Conservation (phyloP, 2,329 filamentous ascomycete genomes). For the Fusarium nematophilum region DNA sequence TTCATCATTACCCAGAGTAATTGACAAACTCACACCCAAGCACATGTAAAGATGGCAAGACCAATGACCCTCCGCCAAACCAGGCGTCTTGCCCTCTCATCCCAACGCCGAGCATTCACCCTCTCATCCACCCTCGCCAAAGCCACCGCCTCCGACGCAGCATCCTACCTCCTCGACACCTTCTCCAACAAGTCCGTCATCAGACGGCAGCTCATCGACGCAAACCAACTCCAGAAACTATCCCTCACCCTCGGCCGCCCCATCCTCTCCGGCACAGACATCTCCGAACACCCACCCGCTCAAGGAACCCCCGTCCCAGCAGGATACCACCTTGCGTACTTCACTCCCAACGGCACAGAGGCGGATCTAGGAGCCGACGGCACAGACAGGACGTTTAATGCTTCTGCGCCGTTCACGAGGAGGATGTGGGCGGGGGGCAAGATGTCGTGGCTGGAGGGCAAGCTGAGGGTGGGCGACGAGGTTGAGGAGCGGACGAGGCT, state of each 20-base stretch:
- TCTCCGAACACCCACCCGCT: constrained; percentile 52
- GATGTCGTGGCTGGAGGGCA: constrained; percentile 59
- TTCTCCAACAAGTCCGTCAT: constrained; percentile 44
- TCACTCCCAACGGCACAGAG: constrained; percentile 68
- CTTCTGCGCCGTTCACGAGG: constrained; percentile 68
- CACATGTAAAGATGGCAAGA: too few relatives aligned
- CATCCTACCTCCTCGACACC: constrained; percentile 46
- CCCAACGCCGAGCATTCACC: constrained; percentile 26
- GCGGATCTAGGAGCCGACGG: constrained; percentile 67
- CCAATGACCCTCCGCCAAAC: constrained; percentile 12
- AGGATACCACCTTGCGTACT: constrained; percentile 73
- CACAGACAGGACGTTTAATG: constrained; percentile 70
- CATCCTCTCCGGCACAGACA: constrained; percentile 52
- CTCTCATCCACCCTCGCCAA: constrained; percentile 13
- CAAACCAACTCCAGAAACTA: constrained; percentile 72
- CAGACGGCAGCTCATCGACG: constrained; percentile 65
- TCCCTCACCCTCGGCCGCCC: constrained; percentile 66
- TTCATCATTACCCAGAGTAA: too few relatives aligned
- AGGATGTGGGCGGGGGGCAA: constrained; percentile 76
- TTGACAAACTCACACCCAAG: too few relatives aligned
- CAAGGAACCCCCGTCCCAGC: constrained; percentile 64
- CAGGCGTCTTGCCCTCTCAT: constrained; percentile 19
- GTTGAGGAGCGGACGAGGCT: constrained; percentile 68
- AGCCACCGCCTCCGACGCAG: constrained; percentile 45
- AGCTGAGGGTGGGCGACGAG: constrained; percentile 61